phyloP scores from a whole-genome alignment of 352 stramenopile genomes.

The Pythium guiyangense region DNA sequence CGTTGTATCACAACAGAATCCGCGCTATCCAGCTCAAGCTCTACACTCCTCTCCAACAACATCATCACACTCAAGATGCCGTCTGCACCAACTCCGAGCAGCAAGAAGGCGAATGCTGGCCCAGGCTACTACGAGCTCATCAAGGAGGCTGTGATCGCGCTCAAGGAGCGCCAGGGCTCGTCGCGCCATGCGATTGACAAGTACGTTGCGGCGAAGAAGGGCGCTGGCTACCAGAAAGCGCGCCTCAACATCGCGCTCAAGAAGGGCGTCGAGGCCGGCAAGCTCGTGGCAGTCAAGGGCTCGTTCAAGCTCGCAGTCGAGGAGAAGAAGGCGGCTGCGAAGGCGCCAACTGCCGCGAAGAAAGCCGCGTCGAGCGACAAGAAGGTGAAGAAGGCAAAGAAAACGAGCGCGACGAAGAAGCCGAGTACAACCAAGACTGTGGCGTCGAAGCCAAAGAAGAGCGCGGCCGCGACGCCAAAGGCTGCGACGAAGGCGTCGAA shows the following conservation, averaged over 20 bases:
- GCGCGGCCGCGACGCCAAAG: constrained; percentile 23
- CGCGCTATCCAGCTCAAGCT: not conserved
- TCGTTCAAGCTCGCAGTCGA: constrained; percentile 93
- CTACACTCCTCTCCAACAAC: too few species aligned
- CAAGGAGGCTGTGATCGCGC: constrained; percentile 88
- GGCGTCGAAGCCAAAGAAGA: constrained; percentile 44
- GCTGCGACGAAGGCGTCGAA: constrained; percentile 18
- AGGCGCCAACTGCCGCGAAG: constrained; percentile 20
- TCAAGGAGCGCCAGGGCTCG: constrained; percentile 91
- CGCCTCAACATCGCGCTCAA: constrained; percentile 89
- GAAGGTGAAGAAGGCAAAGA: constrained; percentile 74
- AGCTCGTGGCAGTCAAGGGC: constrained; percentile 90
- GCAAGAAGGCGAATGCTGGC: constrained; percentile 59
- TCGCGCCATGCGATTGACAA: constrained; percentile 94
- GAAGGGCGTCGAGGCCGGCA: constrained; percentile 83
- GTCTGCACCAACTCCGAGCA: constrained; percentile 22
- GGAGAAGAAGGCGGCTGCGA: constrained; percentile 81
- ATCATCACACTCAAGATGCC: too few species aligned
- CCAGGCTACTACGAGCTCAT: constrained; percentile 92
- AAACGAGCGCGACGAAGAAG: constrained; percentile 64
- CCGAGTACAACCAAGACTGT: constrained; percentile 66
- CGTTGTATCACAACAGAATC: too few species aligned
- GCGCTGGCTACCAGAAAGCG: constrained; percentile 67
- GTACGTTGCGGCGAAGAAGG: constrained; percentile 88
- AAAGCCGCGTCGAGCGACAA: constrained; percentile 21